Percentiles rank a stretch among this genome's conserved stretches.
phyloP scores from a whole-genome alignment of 2,329 filamentous ascomycete species.

The Aspergillus persii region DNA sequence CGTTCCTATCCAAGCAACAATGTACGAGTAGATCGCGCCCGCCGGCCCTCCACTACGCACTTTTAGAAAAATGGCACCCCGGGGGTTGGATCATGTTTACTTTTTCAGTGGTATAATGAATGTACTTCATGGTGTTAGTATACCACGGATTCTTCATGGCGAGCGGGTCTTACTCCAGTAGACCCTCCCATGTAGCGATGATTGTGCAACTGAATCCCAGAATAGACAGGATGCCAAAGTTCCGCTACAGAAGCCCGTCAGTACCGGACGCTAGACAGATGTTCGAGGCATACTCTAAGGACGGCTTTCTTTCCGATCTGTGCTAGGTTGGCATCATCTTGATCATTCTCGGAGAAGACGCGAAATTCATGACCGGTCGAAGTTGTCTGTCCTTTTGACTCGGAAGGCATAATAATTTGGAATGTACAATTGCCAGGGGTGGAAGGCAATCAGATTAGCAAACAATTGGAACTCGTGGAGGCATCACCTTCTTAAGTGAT shows the following conservation, averaged over 20 bases:
- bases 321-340: background rate
- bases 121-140: background rate
- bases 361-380: background rate
- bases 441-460: too few relatives aligned
- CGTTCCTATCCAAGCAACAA: slow-evolving; percentile 33
- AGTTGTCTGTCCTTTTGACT: background rate
- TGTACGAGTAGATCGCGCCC: slow-evolving; percentile 32
- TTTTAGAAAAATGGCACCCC: background rate
- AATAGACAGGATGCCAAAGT: slow-evolving; percentile 19
- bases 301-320: background rate
- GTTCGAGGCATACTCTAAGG: background rate
- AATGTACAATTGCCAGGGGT: too few relatives aligned
- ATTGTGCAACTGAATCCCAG: slow-evolving; percentile 25
- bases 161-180: slow-evolving; percentile 8
- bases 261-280: too few relatives aligned
- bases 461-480: too few relatives aligned
- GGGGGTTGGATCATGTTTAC: background rate
- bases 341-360: background rate
- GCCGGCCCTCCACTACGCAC: slow-evolving; percentile 31
- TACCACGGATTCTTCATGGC: background rate
- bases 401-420: background rate
- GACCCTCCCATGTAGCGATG: slow-evolving; percentile 22
- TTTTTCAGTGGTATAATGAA: slow-evolving; percentile 14
- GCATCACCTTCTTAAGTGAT: background rate
- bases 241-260: slow-evolving; percentile 11